These are phyloP conservation scores for Zygotorulaspora mrakii DNA, from an alignment of 1,139 yeast species.

Conservation along the genomic window DNA sequence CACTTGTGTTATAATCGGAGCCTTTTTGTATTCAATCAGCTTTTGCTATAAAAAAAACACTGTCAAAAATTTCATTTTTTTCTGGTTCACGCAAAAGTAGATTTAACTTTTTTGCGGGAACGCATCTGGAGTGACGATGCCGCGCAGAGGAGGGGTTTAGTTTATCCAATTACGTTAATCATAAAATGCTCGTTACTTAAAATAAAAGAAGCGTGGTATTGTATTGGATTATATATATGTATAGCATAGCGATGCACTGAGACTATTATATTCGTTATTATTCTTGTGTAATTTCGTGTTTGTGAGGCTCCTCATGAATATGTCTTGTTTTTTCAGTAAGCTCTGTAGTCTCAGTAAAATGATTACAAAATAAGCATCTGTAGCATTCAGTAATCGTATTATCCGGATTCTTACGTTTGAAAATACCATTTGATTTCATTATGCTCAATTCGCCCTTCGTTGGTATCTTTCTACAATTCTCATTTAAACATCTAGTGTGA, in stretches of 20 bases:
- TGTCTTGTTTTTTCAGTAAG: slow-evolving; percentile 2
- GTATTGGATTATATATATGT: no score
- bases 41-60: no score
- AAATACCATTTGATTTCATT: slow-evolving; percentile 52
- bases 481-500: slow-evolving; percentile 79
- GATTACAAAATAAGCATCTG: slow-evolving; percentile 33
- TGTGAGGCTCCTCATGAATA: slow-evolving; percentile 1
- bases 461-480: slow-evolving; percentile 78
- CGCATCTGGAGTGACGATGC: no score
- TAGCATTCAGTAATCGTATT: slow-evolving; percentile 24
- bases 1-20: no score
- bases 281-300: background rate
- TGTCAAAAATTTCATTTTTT: no score
- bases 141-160: no score
- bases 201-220: background rate
- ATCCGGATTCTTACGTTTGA: slow-evolving; percentile 15
- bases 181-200: no score
- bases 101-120: no score
- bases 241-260: slow-evolving; percentile 1
- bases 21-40: no score
- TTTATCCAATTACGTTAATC: no score
- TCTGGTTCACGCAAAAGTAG: no score
- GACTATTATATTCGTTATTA: background rate
- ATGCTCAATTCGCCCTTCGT: slow-evolving; percentile 94
- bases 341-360: slow-evolving; percentile 28